Evolutionary conservation across 2,329 filamentous ascomycete species (phyloP).

Genomic region (Fusarium austroafricanum): DNA sequence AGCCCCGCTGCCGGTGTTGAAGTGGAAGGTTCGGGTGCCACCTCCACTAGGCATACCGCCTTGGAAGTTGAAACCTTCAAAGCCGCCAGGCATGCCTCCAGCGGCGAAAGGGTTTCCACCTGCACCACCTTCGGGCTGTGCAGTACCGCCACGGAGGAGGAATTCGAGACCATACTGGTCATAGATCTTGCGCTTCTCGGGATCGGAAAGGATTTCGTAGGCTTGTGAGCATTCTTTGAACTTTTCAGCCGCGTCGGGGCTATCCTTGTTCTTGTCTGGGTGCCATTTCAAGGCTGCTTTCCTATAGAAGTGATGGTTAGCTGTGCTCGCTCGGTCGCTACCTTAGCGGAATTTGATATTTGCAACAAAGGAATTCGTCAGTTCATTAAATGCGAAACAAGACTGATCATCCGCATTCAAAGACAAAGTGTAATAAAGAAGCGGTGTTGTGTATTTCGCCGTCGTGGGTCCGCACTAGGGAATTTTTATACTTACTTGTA

Average conservation of each 20-base stretch:
- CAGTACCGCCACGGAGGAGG: slow-evolving; percentile 81
- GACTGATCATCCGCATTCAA: neutral
- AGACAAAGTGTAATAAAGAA: neutral
- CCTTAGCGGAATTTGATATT: neutral
- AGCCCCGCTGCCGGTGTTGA: slow-evolving; percentile 66
- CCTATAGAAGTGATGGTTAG: slow-evolving; percentile 61
- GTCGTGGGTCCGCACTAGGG: slow-evolving; percentile 3
- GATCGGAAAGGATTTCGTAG: slow-evolving; percentile 97
- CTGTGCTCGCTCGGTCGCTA: slow-evolving; percentile 5
- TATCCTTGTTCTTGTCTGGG: slow-evolving; percentile 98
- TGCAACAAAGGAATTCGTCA: neutral
- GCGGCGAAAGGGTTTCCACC: slow-evolving; percentile 70
- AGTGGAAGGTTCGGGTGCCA: slow-evolving; percentile 71
- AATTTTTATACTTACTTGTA: slow-evolving; percentile 73
- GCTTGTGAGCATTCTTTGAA: slow-evolving; percentile 99
- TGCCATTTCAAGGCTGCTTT: slow-evolving; percentile 93
- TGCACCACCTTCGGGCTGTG: slow-evolving; percentile 70
- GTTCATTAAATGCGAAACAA: slow-evolving; percentile 1
- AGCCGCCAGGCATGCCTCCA: slow-evolving; percentile 67
- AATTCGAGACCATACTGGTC: slow-evolving; percentile 96
- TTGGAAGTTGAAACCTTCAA: slow-evolving; percentile 64
- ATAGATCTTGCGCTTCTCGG: slow-evolving; percentile 95
- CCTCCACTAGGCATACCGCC: slow-evolving; percentile 55
- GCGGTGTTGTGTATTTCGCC: neutral
- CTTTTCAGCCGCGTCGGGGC: slow-evolving; percentile 85